Evolutionary conservation across 2,329 filamentous ascomycete genomes (phyloP).

Genomic region (Fusarium penzigii): DNA sequence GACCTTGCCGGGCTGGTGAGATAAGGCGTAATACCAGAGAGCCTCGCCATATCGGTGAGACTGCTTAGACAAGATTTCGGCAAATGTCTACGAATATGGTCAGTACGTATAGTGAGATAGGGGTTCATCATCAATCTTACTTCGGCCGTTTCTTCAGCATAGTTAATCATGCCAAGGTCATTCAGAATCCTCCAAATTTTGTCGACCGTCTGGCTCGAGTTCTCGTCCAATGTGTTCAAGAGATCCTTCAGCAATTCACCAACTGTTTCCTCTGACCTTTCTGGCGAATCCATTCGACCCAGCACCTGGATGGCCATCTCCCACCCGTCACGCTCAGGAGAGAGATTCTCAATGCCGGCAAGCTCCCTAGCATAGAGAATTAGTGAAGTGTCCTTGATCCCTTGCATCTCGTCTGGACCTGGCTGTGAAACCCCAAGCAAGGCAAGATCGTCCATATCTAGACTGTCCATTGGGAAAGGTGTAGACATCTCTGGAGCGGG

Average conservation of each 20-base stretch:
- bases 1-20: constrained; percentile 76
- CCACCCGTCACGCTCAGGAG: constrained; percentile 70
- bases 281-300: constrained; percentile 74
- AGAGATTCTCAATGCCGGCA: constrained; percentile 55
- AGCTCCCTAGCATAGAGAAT: constrained; percentile 73
- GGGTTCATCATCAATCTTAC: constrained; percentile 47
- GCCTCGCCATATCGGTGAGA: constrained; percentile 82
- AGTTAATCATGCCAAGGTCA: constrained; percentile 74
- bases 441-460: constrained; percentile 84
- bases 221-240: constrained; percentile 62
- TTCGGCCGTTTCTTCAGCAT: constrained; percentile 80
- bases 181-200: constrained; percentile 79
- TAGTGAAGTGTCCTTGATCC: constrained; percentile 79
- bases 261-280: constrained; percentile 72
- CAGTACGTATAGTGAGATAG: constrained; percentile 16
- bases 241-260: constrained; percentile 68
- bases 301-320: constrained; percentile 84
- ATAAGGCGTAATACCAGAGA: constrained; percentile 86
- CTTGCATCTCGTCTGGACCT: constrained; percentile 59
- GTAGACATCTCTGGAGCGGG: constrained; percentile 44
- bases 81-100: constrained; percentile 66
- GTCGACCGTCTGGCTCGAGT: constrained; percentile 72
- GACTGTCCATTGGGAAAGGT: constrained; percentile 60
- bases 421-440: constrained; percentile 69
- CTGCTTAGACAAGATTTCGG: constrained; percentile 71